These are phyloP conservation scores for Pichia sp. DNA, from an alignment of 1,139 yeast species.

Conservation along the genomic window DNA sequence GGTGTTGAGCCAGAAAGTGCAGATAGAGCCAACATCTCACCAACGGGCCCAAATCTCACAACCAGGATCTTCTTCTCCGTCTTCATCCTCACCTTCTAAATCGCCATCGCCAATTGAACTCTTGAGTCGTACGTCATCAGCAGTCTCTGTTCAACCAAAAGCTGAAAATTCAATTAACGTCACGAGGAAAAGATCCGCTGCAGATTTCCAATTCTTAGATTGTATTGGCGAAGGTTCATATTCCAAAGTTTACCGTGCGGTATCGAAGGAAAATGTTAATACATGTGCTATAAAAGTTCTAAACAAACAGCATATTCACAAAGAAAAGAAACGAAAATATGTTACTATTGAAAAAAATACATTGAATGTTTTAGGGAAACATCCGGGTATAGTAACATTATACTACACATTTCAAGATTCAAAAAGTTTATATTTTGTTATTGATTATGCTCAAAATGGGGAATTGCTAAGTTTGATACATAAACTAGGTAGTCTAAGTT, in stretches of 20 bases:
- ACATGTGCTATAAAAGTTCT: constrained; percentile 88
- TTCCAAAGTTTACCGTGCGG: constrained; percentile 85
- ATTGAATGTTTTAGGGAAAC: constrained; percentile 73
- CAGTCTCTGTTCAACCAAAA: too few species aligned
- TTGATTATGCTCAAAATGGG: constrained; percentile 91
- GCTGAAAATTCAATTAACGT: too few species aligned
- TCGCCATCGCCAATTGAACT: too few species aligned
- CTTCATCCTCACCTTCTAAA: too few species aligned
- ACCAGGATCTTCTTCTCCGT: too few species aligned
- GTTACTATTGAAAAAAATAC: constrained; percentile 96
- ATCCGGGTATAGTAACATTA: constrained; percentile 81
- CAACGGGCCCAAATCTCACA: too few species aligned
- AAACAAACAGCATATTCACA: constrained; percentile 88
- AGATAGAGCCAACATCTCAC: too few species aligned
- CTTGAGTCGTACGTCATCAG: too few species aligned
- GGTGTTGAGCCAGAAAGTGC: too few species aligned
- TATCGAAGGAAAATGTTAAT: constrained; percentile 64
- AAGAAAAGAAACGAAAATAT: constrained; percentile 91
- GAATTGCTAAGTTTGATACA: constrained; percentile 78
- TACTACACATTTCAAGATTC: constrained; percentile 94
- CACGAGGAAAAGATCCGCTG: constrained; percentile 53
- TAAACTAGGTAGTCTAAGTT: constrained; percentile 70
- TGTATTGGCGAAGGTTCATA: constrained; percentile 94
- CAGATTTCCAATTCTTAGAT: constrained; percentile 82
- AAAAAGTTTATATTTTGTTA: constrained; percentile 78